Base-by-base conservation (phyloP, 1,139 yeast genomes). In the Lodderomyces pseudojiufengensis region DNA sequence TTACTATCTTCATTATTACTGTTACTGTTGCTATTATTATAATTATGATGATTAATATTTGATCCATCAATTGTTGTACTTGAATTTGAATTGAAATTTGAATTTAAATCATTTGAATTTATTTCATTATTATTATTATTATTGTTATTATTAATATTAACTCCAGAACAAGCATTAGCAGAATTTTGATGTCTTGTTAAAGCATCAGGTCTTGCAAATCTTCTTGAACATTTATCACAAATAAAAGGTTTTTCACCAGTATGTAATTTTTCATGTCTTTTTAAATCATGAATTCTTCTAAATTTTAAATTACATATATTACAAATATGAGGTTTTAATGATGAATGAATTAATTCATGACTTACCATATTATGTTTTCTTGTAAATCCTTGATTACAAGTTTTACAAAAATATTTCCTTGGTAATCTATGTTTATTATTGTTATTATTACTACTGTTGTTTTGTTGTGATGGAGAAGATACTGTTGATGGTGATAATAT, bases 191-290 rank as follows among this genome's bases (percentile, higher is more conserved):
- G 86, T 37, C 95, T 65, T 3, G 79, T 73, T 25, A 85, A 65
- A 0, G 95, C 90, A 55, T 85, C 95, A 1, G 82, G 80, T 21
- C 95, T 63, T 1, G 94, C 87, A 61, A 85, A 85, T 35, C 70
- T 63, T 33, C 85, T 67, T 10, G 76, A 74, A 57, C 95, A 85
- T 37, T 64, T 63, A 8, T 59, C 62, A 56, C 95, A 84, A 24
- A 57, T 59, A 52, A 63, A 81, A 1, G 92, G 90, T 52, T 76
- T 79, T 47, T 78, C 87, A 27, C 92, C 92, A 0, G 88, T 76
- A 51, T 85, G 95, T 24, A 81, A 65, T 54, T 80, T 81, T 44
- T 76, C 76, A 51, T 85, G 95, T 31, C 95, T 67, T 51, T 79
- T 82, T 47, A 84, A 65, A 54, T 85, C 95, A 54, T 84, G 92